Evolutionary conservation across 331 rosid genomes (phyloP), one percentile per base, ranked within the genome.

Genomic region (Spiraea crenata): DNA sequence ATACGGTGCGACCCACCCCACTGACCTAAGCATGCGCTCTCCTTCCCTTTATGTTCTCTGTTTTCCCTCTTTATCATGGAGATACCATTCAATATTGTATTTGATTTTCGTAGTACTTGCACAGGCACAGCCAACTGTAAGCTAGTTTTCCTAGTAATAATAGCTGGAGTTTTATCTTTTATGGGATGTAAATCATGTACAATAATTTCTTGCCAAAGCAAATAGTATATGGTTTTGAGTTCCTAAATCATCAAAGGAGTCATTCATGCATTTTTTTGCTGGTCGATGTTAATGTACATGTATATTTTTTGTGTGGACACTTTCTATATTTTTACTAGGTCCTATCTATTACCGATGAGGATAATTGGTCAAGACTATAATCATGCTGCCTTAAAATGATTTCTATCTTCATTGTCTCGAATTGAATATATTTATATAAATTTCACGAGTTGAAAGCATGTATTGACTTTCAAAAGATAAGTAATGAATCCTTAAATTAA

Each of bases 1-100:
- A 11, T 75, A 14, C n/a, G n/a, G 3, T 65, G 73, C 73, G 73
- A 6, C 73, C 73, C 35, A 17, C 34, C 77, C 42, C 35, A 47
- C 16, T 14, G 7, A 40, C 52, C 63, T 15, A n/a, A 39, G 6
- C 31, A 5, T 61, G 70, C 42, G 34, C 62, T 49, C 52, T 20
- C 20, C 35, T 37, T 15, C 7, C 13, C 16, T 44, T 35, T 59
- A 38, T 13, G 2, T 50, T 50, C 4, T 48, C n/a, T 34, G 2
- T 48, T 48, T 25, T 49, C 34, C 6, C 2, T 12, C 20, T 39
- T 34, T 57, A 8, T 34, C 11, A 15, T 48, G n/a, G n/a, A 54
- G 15, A 14, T 54, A 3, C 12, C 11, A 41, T 50, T 25, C 20
- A 2, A 50, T n/a, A 49, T 60, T 31, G 39, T 12, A 57, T 31